Conservation (phyloP, 2,329 filamentous ascomycete genomes). For the Fusarium sp. region DNA sequence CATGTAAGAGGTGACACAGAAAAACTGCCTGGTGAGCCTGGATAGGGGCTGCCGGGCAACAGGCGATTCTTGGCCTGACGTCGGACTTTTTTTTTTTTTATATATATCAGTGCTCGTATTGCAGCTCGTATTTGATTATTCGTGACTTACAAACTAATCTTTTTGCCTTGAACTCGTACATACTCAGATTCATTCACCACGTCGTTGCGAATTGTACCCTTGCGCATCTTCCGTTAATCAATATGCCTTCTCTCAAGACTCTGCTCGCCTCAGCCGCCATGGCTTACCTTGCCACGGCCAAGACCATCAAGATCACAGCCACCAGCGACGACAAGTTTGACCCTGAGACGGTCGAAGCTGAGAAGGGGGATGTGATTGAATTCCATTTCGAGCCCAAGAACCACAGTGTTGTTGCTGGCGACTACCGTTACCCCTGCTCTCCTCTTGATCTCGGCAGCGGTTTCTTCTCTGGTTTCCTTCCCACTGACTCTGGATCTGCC, state of each 20-base stretch:
- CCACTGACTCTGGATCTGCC: conserved; percentile 45
- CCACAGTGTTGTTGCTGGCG: conserved; percentile 54
- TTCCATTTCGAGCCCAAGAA: conserved; percentile 54
- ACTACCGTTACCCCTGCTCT: conserved; percentile 53
- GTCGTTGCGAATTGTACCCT: neutral
- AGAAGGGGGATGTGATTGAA: conserved; percentile 52
- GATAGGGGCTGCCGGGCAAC: conserved; percentile 34
- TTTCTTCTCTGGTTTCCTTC: conserved; percentile 55
- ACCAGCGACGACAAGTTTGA: conserved; percentile 51
- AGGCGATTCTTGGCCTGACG: conserved; percentile 14
- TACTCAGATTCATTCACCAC: neutral
- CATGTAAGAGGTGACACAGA: conserved; percentile 16
- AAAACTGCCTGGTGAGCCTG: conserved; percentile 11
- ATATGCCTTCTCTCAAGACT: conserved; percentile 49
- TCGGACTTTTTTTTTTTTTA: neutral
- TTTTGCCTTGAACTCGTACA: neutral
- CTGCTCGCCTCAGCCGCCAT: conserved; percentile 44
- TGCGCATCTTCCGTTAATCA: neutral
- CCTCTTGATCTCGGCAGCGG: conserved; percentile 49
- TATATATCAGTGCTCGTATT: conserved; percentile 14
- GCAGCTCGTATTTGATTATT: neutral
- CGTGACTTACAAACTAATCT: neutral
- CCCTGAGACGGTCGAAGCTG: conserved; percentile 50
- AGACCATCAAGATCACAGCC: conserved; percentile 52
- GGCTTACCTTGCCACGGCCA: conserved; percentile 45